Base-by-base conservation (phyloP, 768 basidiomycete genomes). In the Tephrocybe sp. region DNA sequence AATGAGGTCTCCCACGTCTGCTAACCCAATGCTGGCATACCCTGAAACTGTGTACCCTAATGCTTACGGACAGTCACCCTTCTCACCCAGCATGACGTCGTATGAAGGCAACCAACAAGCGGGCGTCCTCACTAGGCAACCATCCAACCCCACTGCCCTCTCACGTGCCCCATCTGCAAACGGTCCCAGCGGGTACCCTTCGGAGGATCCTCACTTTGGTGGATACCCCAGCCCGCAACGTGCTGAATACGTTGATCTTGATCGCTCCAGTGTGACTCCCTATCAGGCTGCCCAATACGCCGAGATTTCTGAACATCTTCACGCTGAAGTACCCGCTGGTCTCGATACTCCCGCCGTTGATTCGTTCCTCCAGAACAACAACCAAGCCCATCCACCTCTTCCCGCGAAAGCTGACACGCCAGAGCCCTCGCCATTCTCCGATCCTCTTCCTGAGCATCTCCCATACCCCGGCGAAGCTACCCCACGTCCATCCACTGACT, bases 271-370 rank as follows among this genome's bases (percentile, higher is more conserved):
- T 58, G 79, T 88, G 2, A 82, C 86, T 3, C 87, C 87, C 0
- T 87, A 76, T 75, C 88, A 90, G 61, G 87, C 84, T 35, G 76
- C 74, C 0, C 89, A 90, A 63, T 89, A 89, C 59, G 79, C 74
- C 16, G 87, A 85, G 59, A 88, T 89, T 49, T 79, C 84, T 5
- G 72, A 76, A 58, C 77, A 71, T 16, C 64, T 90, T 35, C 76
- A 80, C 51, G 60, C 68, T 4, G 65, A 72, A 13, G 65, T 70
- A 9, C 73, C 75, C 5, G 56, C 48, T 34, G 72, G 69, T 23
- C 55, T 74, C 22, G 53, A 59, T 30, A 70, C 68, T 9, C 66
- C 68, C 3, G 59, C 65, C 23, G 66, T 66, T 13, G 55, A 59
- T n/a, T 58, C 64, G 22, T 50, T 40, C n/a, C 34, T 49, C 31